These are phyloP conservation scores for Ceratorhiza oryzae-sativae DNA, from an alignment of 1,284 basidiomycete genomes.

Conservation along the genomic window DNA sequence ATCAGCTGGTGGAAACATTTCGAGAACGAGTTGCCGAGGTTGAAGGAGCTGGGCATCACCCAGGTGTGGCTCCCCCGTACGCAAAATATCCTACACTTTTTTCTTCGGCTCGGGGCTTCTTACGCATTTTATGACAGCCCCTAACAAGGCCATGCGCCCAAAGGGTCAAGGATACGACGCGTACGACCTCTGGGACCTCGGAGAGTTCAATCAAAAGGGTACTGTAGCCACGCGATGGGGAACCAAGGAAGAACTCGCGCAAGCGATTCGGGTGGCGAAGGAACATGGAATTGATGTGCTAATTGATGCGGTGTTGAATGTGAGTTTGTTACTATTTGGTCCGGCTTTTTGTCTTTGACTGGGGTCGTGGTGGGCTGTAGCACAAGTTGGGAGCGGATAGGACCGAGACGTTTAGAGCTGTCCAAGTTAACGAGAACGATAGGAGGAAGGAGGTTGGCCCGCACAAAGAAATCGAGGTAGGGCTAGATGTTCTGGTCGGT, in stretches of 20 bases:
- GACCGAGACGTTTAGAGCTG: conserved; percentile 75
- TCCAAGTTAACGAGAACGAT: conserved; percentile 74
- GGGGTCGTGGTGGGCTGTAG: conserved; percentile 50
- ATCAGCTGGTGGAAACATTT: conserved; percentile 88
- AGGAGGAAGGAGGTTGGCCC: conserved; percentile 65
- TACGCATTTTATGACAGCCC: conserved; percentile 50
- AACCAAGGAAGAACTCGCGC: conserved; percentile 79
- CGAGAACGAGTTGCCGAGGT: conserved; percentile 68
- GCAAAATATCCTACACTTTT: background rate
- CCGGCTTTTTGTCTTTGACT: conserved; percentile 2
- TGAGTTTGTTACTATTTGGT: conserved; percentile 50
- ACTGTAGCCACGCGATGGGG: conserved; percentile 89
- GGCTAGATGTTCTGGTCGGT: conserved; percentile 36
- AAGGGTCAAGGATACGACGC: conserved; percentile 78
- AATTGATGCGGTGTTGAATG: conserved; percentile 80
- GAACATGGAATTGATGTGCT: conserved; percentile 68
- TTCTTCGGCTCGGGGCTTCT: background rate
- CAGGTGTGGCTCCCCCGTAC: conserved; percentile 75
- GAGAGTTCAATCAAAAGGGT: conserved; percentile 91
- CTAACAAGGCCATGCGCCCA: conserved; percentile 71
- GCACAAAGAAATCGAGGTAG: conserved; percentile 73
- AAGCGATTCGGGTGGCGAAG: conserved; percentile 67
- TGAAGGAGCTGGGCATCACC: conserved; percentile 83
- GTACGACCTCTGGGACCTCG: conserved; percentile 88
- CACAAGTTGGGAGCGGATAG: conserved; percentile 87